A percentile compares a stretch with the other conserved stretches of the same genome.
Evolutionary conservation across 148 eudicot genomes (phyloP).

Genomic region (Rhododendron simsii): DNA sequence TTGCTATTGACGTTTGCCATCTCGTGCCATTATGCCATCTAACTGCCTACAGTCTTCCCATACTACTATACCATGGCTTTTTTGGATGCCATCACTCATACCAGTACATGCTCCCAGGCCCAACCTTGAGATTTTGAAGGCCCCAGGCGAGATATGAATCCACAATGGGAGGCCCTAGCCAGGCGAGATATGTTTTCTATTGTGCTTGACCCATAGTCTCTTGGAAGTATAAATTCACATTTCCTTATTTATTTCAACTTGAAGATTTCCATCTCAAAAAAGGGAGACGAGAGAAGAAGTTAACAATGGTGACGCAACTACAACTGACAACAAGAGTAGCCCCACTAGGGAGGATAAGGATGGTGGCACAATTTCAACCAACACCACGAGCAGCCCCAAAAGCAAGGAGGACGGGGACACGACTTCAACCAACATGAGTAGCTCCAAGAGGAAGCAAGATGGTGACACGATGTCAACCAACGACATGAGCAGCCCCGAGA

Average conservation of each 20-base stretch:
- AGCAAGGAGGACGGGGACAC: not conserved
- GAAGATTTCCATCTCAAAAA: not conserved
- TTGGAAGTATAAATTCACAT: not conserved
- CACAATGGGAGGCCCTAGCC: no score
- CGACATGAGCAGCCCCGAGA: not conserved
- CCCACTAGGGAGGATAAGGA: not conserved
- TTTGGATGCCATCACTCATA: no score
- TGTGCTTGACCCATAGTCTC: not conserved
- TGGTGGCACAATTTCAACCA: not conserved
- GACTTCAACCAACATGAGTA: not conserved
- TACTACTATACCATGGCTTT: no score
- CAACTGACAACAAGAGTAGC: not conserved
- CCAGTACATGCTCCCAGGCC: no score
- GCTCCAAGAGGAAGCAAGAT: not conserved
- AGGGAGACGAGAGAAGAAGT: not conserved
- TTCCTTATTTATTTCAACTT: not conserved
- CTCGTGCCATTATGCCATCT: no score
- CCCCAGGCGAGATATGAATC: no score
- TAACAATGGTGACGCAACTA: not conserved
- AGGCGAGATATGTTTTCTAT: no score
- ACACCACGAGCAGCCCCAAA: not conserved
- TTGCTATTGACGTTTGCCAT: no score
- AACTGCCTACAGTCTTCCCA: no score
- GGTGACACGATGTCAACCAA: not conserved
- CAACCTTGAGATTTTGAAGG: no score